Conservation (phyloP, 805 yeast species). For the Wickerhamomyces rabaulensis region DNA sequence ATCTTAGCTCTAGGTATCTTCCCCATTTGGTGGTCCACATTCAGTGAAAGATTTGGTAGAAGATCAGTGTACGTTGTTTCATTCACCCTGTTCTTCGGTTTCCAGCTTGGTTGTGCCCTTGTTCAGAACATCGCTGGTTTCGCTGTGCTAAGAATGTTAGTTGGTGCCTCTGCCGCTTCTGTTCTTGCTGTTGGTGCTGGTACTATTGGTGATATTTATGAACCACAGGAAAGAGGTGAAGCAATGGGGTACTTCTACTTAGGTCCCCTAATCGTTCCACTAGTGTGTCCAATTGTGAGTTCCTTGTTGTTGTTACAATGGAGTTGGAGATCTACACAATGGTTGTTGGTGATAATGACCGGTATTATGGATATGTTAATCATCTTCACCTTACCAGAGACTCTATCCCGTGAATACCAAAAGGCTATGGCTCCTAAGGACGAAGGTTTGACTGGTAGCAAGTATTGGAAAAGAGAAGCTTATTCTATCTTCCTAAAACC, state of each 20-base stretch:
- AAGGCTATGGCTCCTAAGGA: no score
- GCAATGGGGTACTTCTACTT: constrained; percentile 60
- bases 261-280: constrained; percentile 77
- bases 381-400: constrained; percentile 65
- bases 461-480: constrained; percentile 15
- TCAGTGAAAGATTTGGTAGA: constrained; percentile 72
- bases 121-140: constrained; percentile 55
- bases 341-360: constrained; percentile 71
- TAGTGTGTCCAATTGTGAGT: constrained; percentile 73
- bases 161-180: constrained; percentile 78
- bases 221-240: constrained; percentile 44
- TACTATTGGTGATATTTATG: constrained; percentile 46
- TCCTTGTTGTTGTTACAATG: constrained; percentile 64
- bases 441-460: background rate
- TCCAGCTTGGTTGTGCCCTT: constrained; percentile 67
- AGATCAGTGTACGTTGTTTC: constrained; percentile 70
- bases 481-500: constrained; percentile 54
- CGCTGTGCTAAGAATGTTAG: constrained; percentile 60
- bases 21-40: constrained; percentile 85
- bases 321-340: constrained; percentile 88
- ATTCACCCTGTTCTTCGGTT: constrained; percentile 54
- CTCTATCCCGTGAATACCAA: constrained; percentile 46
- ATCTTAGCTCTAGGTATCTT: constrained; percentile 67
- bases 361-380: constrained; percentile 47
- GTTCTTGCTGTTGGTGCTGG: constrained; percentile 54